These are phyloP conservation scores for Poronia punctata DNA, from an alignment of 495 filamentous ascomycete species.

Conservation along the genomic window DNA sequence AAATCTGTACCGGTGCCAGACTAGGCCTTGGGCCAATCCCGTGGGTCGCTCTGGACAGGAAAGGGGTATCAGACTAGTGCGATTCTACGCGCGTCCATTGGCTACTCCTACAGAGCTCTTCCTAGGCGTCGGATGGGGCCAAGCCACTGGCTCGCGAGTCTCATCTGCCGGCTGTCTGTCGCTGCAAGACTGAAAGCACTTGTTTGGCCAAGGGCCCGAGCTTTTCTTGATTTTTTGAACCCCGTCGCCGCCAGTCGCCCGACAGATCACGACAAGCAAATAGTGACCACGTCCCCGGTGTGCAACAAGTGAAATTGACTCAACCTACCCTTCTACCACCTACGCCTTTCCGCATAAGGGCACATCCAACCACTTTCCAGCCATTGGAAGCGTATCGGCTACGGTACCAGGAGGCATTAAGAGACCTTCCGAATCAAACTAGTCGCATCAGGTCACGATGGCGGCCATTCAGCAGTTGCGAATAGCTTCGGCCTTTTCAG, in stretches of 20 bases:
- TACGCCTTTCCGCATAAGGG: not conserved
- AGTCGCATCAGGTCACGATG: conserved; percentile 23
- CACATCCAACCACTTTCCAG: no score
- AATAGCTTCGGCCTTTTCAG: conserved; percentile 33
- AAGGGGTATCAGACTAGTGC: no score
- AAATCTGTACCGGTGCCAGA: no score
- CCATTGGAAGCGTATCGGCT: no score
- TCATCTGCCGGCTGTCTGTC: conserved; percentile 7
- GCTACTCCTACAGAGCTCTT: conserved; percentile 3
- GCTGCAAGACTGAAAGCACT: not conserved
- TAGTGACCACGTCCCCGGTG: not conserved
- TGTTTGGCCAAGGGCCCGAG: conserved; percentile 4
- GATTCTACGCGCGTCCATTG: conserved; percentile 9
- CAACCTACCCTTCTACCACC: no score
- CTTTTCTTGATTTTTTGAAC: conserved; percentile 12
- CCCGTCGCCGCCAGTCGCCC: not conserved
- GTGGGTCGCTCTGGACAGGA: not conserved
- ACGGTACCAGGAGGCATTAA: not conserved
- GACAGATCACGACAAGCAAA: not conserved
- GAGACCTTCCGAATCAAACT: not conserved
- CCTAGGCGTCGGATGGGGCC: not conserved
- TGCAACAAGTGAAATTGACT: no score
- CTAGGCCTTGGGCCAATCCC: conserved; percentile 6
- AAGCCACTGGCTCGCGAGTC: conserved; percentile 1
- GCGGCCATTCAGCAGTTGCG: conserved; percentile 33